Evolutionary conservation across 805 yeast species (phyloP), one percentile per base, ranked within the genome.

Genomic region (Ogataea populi-albae): DNA sequence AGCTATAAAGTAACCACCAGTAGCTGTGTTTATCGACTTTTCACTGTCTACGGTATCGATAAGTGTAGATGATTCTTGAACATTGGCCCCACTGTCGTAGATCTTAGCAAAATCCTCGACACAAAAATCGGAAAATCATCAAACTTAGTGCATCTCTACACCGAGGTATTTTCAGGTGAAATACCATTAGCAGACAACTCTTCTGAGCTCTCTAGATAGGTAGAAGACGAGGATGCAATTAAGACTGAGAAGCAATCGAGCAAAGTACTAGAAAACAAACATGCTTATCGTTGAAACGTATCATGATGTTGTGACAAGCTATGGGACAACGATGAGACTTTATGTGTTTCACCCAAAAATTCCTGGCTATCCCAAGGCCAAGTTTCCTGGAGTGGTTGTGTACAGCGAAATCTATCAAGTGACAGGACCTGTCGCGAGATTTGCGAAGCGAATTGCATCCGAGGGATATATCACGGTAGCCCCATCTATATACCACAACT

Each of bases 381-480:
- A 77, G 54, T 84, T 83, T 53, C 93, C 94, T 1, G 94, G 84
- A 25, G 93, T 85, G 2, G 60, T 85, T 22, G 86, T 83, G 11
- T 84, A 77, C 61, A 77, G 86, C 37, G 94, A 84, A 58, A 84
- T 84, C 47, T 84, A 84, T 59, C 94, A 85, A 59, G 91, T 67
- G 29, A 79, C 86, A 6, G 94, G 94, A 0, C 93, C 94, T 3
- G 94, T 84, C 19, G 64, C 83, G 5, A 65, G 93, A 43, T 79
- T 84, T 53, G 91, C 86, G 20, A 80, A 80, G 49, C 79, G 73
- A 46, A 84, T 84, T 50, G 91, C 91, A 1, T 78, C 86, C 16
- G 82, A 80, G 53, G 94, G 94, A 0, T 84, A 73, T 57, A 78
- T 84, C 33, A 87, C 77, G 18, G 84, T 79, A n/a, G 81, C 83